Base-by-base conservation (phyloP, 306 rosid species). In the Prunus armeniaca region DNA sequence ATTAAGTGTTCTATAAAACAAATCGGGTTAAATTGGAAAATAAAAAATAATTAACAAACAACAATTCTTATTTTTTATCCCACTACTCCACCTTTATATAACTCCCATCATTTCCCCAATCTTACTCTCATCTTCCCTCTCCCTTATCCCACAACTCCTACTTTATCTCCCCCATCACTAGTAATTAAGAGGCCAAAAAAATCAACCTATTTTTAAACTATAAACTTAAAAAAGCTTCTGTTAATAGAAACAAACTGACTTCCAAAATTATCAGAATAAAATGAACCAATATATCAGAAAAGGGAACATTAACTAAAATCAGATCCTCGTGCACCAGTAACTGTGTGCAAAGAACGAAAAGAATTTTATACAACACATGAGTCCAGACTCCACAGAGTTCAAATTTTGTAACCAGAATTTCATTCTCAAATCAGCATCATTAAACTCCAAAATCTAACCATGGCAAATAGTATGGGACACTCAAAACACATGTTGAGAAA, bases 401-500 rank as follows among this genome's bases (percentile, higher is more conserved):
- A 51, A 70, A 14, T 27, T 28, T 2, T 69, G 45, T 19, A 55
- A 69, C 61, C 61, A 69, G 41, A 50, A 62, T 15, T 27, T 34
- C 17, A 64, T 49, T 30, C 51, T 30, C 24, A 54, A 65, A 62
- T 27, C 51, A 57, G 22, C 13, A 15, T 5, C 38, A 3, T 54
- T 76, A 57, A 68, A 67, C 45, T 24, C 57, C 20, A 13, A 24
- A 27, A 69, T 61, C 24, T 8, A 67, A 38, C 45, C 28, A 14
- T 63, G n/a, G 1, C 4, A 28, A 61, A 47, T 52, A 65, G 2
- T 12, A 32, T 18, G 18, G 6, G 12, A 3, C 19, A 38, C 15
- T 65, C 11, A 28, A 47, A 34, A 34, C 41, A 34, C 41, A 34
- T 54, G 69, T 66, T 28, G 66, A 77, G 89, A 82, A 85, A 71